A percentile compares a stretch with the other conserved stretches of the same genome.
Evolutionary conservation across 2,329 filamentous ascomycete genomes (phyloP).

Genomic region (Botrytis fabae): DNA sequence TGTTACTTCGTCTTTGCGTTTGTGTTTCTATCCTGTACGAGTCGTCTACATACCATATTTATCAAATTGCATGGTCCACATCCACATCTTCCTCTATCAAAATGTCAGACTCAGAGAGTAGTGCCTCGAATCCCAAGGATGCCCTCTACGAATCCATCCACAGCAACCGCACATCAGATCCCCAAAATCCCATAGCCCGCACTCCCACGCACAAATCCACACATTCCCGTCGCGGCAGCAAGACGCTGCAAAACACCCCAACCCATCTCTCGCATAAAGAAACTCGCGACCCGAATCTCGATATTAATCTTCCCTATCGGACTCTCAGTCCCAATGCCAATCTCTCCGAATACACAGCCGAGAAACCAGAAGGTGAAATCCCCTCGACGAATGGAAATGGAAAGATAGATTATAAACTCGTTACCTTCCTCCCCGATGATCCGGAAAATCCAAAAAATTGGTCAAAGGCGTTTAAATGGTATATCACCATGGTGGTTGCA

Average conservation of each 20-base stretch:
- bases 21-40: no score
- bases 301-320: slow-evolving; percentile 63
- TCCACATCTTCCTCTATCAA: neutral
- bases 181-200: neutral
- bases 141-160: neutral
- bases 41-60: neutral
- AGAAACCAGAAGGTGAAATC: slow-evolving; percentile 63
- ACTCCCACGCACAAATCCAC: neutral
- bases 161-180: neutral
- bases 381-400: neutral
- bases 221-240: slow-evolving; percentile 22
- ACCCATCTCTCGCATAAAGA: slow-evolving; percentile 34
- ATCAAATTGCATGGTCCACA: neutral
- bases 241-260: neutral
- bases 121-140: slow-evolving; percentile 11
- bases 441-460: slow-evolving; percentile 84
- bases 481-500: slow-evolving; percentile 81
- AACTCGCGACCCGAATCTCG: slow-evolving; percentile 39
- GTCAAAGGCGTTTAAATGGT: slow-evolving; percentile 78
- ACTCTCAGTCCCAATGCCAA: slow-evolving; percentile 61
- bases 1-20: neutral
- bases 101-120: slow-evolving; percentile 16
- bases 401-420: slow-evolving; percentile 53
- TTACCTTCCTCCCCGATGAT: slow-evolving; percentile 71
- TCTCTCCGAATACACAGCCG: slow-evolving; percentile 65